Evolutionary conservation across 495 filamentous ascomycete genomes (phyloP).

Genomic region (Apodospora peruviana): DNA sequence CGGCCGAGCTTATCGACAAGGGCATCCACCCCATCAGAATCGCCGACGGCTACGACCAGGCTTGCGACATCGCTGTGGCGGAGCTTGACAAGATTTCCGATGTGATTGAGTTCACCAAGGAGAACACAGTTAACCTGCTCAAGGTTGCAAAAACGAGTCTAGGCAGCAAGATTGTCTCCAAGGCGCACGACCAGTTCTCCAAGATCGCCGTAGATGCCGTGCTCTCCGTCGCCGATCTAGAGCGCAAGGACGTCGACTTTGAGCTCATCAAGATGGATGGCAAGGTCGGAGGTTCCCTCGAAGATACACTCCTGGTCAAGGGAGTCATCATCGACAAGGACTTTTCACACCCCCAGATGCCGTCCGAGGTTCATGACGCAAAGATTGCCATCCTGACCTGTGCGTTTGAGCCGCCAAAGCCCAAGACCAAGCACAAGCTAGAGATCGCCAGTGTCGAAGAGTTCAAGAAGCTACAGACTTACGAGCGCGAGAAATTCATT

Average conservation of each 20-base stretch:
- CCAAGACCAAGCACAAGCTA: slow-evolving; percentile 99
- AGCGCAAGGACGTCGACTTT: slow-evolving; percentile 97
- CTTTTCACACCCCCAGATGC: slow-evolving; percentile 99
- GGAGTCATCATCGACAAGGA: slow-evolving; percentile 99
- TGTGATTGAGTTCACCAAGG: slow-evolving; percentile 72
- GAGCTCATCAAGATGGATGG: slow-evolving; percentile 99
- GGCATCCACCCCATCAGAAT: slow-evolving; percentile 98
- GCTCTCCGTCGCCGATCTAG: slow-evolving; percentile 90
- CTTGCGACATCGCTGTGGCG: slow-evolving; percentile 90
- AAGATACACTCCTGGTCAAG: slow-evolving; percentile 90
- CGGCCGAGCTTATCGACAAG: slow-evolving; percentile 98
- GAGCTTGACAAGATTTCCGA: slow-evolving; percentile 93
- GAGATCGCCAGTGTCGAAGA: slow-evolving; percentile 97
- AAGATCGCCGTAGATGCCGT: slow-evolving; percentile 96
- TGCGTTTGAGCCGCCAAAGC: slow-evolving; percentile 98
- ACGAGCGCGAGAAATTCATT: slow-evolving; percentile 90
- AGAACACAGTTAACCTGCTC: slow-evolving; percentile 74
- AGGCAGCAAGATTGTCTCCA: slow-evolving; percentile 98
- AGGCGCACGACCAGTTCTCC: slow-evolving; percentile 96
- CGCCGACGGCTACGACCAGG: slow-evolving; percentile 95
- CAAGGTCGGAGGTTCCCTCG: slow-evolving; percentile 92
- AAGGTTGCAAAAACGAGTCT: slow-evolving; percentile 94
- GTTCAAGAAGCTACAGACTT: slow-evolving; percentile 92
- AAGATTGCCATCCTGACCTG: slow-evolving; percentile 97
- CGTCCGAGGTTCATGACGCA: slow-evolving; percentile 83